These are phyloP conservation scores for Mangifera indica DNA, from an alignment of 345 rosid genomes.

Conservation along the genomic window DNA sequence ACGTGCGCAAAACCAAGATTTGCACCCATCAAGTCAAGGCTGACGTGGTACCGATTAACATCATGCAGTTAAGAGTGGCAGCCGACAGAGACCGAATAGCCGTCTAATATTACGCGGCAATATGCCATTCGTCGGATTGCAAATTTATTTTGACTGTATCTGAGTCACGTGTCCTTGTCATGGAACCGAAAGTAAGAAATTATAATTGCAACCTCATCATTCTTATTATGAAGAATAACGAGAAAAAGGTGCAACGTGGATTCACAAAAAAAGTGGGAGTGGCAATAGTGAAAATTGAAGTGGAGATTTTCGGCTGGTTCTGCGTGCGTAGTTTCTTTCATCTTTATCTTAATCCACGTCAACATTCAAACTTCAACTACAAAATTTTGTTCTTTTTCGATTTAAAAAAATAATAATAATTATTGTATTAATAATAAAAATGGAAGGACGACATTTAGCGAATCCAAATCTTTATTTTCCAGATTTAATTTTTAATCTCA, in stretches of 20 bases:
- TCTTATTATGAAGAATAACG: background rate
- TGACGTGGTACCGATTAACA: too few relatives aligned
- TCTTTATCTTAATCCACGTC: slow-evolving; percentile 32
- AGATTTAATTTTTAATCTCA: too few relatives aligned
- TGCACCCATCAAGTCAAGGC: too few relatives aligned
- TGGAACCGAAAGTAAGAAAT: slow-evolving; percentile 21
- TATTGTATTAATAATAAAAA: too few relatives aligned
- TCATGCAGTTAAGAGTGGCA: too few relatives aligned
- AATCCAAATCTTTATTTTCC: too few relatives aligned
- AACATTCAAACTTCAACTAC: background rate
- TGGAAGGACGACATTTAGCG: too few relatives aligned
- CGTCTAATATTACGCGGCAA: background rate
- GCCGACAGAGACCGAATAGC: too few relatives aligned
- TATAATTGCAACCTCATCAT: slow-evolving; percentile 8
- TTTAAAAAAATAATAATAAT: too few relatives aligned
- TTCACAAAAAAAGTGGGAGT: background rate
- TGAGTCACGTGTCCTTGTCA: background rate
- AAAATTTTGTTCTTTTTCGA: too few relatives aligned
- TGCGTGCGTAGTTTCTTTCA: slow-evolving; percentile 23
- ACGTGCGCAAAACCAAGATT: background rate
- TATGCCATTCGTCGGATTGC: background rate
- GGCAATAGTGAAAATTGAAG: background rate
- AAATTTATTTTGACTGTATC: background rate
- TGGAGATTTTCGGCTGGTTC: slow-evolving; percentile 12
- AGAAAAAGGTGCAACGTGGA: background rate